Base-by-base conservation (phyloP, 2,329 filamentous ascomycete genomes). In the Onygenales sp. region DNA sequence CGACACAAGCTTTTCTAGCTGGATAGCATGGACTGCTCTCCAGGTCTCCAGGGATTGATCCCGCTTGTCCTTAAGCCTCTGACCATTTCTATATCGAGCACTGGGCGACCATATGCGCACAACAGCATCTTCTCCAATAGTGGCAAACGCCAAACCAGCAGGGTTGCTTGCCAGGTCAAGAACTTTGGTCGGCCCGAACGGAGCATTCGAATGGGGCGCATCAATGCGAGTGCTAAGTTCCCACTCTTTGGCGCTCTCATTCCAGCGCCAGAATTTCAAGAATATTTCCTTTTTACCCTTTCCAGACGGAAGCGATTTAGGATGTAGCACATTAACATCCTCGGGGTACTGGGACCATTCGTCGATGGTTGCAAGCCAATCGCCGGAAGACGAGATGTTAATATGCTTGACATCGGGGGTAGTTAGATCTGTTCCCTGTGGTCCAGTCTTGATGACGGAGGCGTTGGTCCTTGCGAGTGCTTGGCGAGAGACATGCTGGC, bases 351-450 rank as follows among this genome's bases (percentile, higher is more conserved):
- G 90, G 50, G 80, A 78, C 93, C 93, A 98, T 63, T 91, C 87
- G 66, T 98, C 93, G 1, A 95, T 81, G 1, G 89, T 96, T 4
- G 87, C 91, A 54, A 98, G 79, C 91, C 92, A 97, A 59, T 83
- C 79, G 14, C 92, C 92, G 64, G 97, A 86, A 49, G 79, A 75
- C 43, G 87, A 92, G 60, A 93, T 82, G 43, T 84, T 80, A 50
- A 97, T 74, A 53, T 86, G 81, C 6, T 81, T 85, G 46, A 95
- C 80, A 57, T 86, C 81, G 0, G 93, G 92, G 60, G 95, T 87
- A 11, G 82, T 78, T 49, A 97, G 82, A 4, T 80, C 78, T 50
- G 81, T 78, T 5, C 87, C 83, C 59, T 86, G 84, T 11, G 84
- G 85, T 7, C 85, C 86, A 42, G 86, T 77, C 62, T 89, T 94